Evolutionary conservation across 257 asterid species (phyloP).

Genomic region (Solanum tacnaense): DNA sequence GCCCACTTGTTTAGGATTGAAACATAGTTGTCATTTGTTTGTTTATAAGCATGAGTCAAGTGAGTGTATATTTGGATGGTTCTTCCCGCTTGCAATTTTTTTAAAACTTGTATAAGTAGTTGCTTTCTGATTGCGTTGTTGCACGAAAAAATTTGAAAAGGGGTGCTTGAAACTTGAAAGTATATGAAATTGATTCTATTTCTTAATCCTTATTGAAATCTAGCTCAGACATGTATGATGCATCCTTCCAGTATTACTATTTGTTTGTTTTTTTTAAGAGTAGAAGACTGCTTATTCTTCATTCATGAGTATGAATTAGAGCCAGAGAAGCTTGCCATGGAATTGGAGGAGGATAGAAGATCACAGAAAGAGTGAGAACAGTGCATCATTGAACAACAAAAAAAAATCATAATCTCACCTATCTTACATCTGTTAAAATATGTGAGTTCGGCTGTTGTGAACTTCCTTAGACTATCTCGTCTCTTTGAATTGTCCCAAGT

Average conservation of each 20-base stretch:
- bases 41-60: no score
- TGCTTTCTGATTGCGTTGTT: no score
- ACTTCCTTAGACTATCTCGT: neutral
- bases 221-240: no score
- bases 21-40: neutral
- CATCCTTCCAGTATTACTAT: neutral
- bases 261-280: neutral
- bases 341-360: conserved; percentile 86
- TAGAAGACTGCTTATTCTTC: conserved; percentile 1
- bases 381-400: conserved; percentile 68
- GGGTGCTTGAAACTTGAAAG: no score
- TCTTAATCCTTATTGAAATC: no score
- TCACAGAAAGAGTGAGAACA: conserved; percentile 65
- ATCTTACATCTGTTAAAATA: conserved; percentile 26
- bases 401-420: conserved; percentile 34
- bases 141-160: no score
- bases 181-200: no score
- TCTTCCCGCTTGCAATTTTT: no score
- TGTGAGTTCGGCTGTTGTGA: neutral
- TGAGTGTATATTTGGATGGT: no score
- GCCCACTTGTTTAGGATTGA: neutral
- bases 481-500: neutral
- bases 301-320: conserved; percentile 65
- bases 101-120: no score
- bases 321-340: conserved; percentile 73